Base-by-base conservation (phyloP, 768 basidiomycete genomes). In the Holtermannia corniformis region DNA sequence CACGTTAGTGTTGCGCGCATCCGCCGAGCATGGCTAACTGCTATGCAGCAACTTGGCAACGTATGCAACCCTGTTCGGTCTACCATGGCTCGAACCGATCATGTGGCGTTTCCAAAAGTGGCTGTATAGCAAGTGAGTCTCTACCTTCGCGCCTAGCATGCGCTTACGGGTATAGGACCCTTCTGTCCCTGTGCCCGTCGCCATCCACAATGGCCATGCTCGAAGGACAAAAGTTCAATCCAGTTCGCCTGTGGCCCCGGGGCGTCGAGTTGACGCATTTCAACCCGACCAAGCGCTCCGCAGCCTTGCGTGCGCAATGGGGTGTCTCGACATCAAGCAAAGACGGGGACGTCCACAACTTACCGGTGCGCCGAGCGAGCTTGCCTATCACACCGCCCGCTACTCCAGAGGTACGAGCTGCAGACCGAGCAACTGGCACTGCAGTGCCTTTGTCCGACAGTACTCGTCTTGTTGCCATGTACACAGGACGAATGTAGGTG, bases 61-160 rank as follows among this genome's bases (percentile, higher is more conserved):
- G 1, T 77, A 77, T 54, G 75, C 75, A 0, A 72, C 72, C 0
- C 61, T 75, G 0, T 77, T 76, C 44, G 75, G 75, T 7, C 58
- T 75, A 44, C 57, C 67, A 0, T 74, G 72, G 72, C 61, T 76
- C 5, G 73, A 73, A 23, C 71, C 71, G 0, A 64, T 72, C 37
- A 76, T 77, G 62, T 77, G 75, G 75, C 57, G 60, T 14, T 69
- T 65, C 52, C 65, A 71, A 37, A 55, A 63, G 13, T 70, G 59
- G 59, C 62, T 72, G 1, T 72, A 70, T 45, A 61, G 60, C 27
- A 73, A 72, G 63, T 62, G 11, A 57, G 59, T 54, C 19, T 23
- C 40, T 16, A 51, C 19, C 51, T 57, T 40, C 26, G 47, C 41
- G 16, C 2, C n/a, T 14, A 5, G 26, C 16, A 21, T 26, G 37